Evolutionary conservation across 352 stramenopile species (phyloP).

Genomic region (Saprolegnia diclina): DNA sequence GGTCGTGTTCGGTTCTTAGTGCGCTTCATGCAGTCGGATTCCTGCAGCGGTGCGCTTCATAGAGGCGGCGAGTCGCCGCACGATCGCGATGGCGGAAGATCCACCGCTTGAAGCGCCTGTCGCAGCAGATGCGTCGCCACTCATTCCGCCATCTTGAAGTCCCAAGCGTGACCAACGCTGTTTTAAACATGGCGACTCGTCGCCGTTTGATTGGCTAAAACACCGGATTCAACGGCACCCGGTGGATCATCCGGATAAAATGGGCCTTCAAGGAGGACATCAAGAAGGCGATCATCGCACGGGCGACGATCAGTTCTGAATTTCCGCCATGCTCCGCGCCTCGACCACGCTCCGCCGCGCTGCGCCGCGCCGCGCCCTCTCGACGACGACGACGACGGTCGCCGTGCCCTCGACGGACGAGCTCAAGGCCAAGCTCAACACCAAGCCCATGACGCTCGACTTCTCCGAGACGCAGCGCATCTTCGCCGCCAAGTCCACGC

Average conservation of each 20-base stretch:
- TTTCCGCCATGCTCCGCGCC: constrained; percentile 12
- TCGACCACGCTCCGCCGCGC: constrained; percentile 5
- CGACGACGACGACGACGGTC: background rate
- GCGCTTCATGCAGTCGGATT: no score
- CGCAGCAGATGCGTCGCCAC: no score
- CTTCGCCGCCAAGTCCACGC: constrained; percentile 75
- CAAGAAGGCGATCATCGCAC: background rate
- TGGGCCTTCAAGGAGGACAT: background rate
- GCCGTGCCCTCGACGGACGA: background rate
- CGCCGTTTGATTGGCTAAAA: no score
- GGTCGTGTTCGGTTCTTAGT: no score
- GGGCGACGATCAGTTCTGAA: constrained; percentile 13
- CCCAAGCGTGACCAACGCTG: no score
- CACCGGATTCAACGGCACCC: background rate
- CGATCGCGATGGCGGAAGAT: no score
- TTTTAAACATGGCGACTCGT: background rate
- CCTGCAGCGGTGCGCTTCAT: no score
- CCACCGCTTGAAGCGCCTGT: no score
- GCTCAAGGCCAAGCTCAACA: constrained; percentile 5
- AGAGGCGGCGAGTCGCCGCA: no score
- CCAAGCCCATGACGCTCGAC: constrained; percentile 30
- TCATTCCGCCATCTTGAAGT: no score
- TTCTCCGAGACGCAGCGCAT: constrained; percentile 80
- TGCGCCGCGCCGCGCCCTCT: background rate
- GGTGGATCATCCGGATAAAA: background rate